phyloP scores from a whole-genome alignment of 495 filamentous ascomycete genomes.

The Aspergillus sclerotiicarbonarius region DNA sequence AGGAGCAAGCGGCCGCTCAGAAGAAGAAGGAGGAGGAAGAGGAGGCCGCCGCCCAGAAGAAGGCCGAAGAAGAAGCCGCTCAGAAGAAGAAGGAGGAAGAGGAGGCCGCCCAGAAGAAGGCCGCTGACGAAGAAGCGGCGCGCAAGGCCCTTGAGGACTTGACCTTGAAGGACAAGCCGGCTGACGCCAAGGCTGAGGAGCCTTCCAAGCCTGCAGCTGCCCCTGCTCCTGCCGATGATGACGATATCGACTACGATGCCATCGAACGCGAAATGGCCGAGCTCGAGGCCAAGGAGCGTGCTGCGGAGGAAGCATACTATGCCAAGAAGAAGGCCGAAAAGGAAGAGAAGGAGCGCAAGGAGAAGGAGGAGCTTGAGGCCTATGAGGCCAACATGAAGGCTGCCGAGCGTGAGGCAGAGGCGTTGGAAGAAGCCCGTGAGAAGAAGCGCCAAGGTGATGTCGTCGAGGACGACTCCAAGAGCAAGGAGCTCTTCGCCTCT shows the following conservation, averaged over 20 bases:
- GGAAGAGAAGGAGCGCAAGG: conserved; percentile 61
- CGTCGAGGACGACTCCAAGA: conserved; percentile 31
- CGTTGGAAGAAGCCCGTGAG: conserved; percentile 51
- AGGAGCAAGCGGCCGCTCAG: conserved; percentile 23
- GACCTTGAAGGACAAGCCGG: conserved; percentile 40
- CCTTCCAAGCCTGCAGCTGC: conserved; percentile 38
- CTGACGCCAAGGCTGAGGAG: conserved; percentile 42
- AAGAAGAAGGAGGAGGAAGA: conserved; percentile 23
- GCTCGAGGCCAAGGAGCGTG: conserved; percentile 59
- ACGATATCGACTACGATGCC: conserved; percentile 52
- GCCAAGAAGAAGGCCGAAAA: conserved; percentile 60
- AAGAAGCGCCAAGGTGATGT: conserved; percentile 42
- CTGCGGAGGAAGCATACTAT: conserved; percentile 57
- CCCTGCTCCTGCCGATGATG: conserved; percentile 40
- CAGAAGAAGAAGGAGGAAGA: conserved; percentile 26
- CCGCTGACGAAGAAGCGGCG: conserved; percentile 30
- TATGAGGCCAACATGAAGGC: conserved; percentile 57
- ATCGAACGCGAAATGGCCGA: conserved; percentile 53
- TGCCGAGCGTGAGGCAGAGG: conserved; percentile 57
- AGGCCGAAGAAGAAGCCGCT: conserved; percentile 25
- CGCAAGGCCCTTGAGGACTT: conserved; percentile 35
- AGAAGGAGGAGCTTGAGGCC: conserved; percentile 47
- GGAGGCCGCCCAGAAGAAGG: conserved; percentile 25
- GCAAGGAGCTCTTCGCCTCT: conserved; percentile 51
- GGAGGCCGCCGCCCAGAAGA: conserved; percentile 30